These are phyloP conservation scores for Colletotrichum tofieldiae DNA, from an alignment of 2,329 filamentous ascomycete genomes.

Conservation along the genomic window DNA sequence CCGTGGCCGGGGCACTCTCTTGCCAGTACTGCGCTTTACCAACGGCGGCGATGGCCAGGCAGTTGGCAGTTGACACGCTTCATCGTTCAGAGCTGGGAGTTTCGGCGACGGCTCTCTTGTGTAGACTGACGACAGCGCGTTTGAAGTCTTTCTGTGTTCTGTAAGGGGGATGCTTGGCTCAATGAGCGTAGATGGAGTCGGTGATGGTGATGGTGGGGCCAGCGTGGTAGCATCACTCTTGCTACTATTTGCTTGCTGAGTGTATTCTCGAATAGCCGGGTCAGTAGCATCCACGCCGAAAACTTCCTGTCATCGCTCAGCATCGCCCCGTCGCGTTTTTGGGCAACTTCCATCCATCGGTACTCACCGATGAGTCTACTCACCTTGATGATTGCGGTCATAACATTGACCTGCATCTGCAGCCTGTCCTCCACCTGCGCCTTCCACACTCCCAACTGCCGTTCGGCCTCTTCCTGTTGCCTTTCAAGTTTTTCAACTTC, in stretches of 20 bases:
- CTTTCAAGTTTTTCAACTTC: slow-evolving; percentile 13
- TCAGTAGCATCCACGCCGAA: neutral
- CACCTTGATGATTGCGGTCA: slow-evolving; percentile 20
- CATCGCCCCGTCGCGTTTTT: neutral
- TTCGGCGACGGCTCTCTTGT: too few relatives aligned
- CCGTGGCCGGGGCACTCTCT: slow-evolving; percentile 6
- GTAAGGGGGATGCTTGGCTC: neutral
- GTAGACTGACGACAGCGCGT: too few relatives aligned
- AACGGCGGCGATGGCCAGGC: neutral
- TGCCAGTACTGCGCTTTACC: slow-evolving; percentile 23
- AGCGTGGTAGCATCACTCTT: too few relatives aligned
- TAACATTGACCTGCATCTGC: slow-evolving; percentile 28
- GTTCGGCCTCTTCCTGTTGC: neutral
- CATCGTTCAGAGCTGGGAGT: neutral
- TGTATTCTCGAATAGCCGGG: too few relatives aligned
- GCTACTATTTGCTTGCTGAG: neutral
- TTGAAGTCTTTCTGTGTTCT: neutral
- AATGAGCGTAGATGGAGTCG: neutral
- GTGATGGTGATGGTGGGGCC: neutral
- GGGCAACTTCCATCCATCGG: neutral
- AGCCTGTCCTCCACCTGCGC: slow-evolving; percentile 14
- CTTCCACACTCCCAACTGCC: slow-evolving; percentile 11
- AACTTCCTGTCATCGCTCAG: slow-evolving; percentile 5
- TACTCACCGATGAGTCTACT: neutral
- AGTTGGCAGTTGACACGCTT: neutral